phyloP scores from a whole-genome alignment of 257 asterid genomes.

The Rauvolfia tetraphylla region DNA sequence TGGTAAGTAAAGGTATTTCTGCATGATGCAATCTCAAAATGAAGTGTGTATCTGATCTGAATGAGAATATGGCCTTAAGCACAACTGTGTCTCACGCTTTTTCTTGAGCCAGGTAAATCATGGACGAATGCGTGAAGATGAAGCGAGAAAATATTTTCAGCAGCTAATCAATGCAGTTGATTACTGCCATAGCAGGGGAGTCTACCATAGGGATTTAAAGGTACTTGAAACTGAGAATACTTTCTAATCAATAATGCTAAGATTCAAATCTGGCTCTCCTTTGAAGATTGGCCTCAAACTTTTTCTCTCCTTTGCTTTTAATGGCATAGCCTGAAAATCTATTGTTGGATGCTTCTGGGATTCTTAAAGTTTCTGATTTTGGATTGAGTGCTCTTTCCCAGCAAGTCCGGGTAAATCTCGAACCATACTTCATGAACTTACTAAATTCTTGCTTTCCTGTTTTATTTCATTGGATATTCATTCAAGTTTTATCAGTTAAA shows the following conservation, averaged over 20 bases:
- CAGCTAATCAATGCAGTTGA: conserved; percentile 89
- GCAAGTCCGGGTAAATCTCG: conserved; percentile 77
- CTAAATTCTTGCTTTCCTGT: not conserved
- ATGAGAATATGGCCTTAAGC: not conserved
- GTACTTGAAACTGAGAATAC: conserved; percentile 25
- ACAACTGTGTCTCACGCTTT: not conserved
- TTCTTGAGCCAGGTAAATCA: conserved; percentile 56
- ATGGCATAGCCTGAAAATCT: conserved; percentile 78
- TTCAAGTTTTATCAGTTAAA: no score
- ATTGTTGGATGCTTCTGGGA: conserved; percentile 72
- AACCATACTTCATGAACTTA: conserved; percentile 3
- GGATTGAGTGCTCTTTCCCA: conserved; percentile 96
- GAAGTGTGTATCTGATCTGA: not conserved
- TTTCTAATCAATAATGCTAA: not conserved
- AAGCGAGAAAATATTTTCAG: conserved; percentile 88
- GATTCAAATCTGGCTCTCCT: not conserved
- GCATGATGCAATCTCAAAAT: not conserved
- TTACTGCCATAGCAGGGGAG: conserved; percentile 97
- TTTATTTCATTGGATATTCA: not conserved
- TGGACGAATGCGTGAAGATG: conserved; percentile 83
- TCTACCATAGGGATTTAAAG: conserved; percentile 91
- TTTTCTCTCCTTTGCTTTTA: conserved; percentile 11
- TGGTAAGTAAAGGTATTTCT: not conserved
- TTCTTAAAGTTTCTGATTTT: conserved; percentile 90
- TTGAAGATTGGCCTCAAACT: not conserved